phyloP scores from a whole-genome alignment of 2,329 filamentous ascomycete species.

The Aureobasidium subglaciale region DNA sequence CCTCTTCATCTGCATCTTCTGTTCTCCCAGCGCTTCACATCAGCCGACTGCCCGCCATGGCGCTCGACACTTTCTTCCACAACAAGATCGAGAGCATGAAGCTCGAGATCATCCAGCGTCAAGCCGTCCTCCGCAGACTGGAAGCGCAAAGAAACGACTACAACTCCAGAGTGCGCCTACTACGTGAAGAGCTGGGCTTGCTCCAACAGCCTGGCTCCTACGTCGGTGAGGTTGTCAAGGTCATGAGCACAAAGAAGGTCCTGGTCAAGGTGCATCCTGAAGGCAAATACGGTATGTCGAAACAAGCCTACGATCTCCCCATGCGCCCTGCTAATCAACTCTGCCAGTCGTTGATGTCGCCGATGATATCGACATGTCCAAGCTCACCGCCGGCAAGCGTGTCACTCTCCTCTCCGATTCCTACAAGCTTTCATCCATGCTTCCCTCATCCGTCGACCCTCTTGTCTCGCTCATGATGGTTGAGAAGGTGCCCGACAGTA shows the following conservation, averaged over 20 bases:
- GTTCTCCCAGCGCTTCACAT: not conserved
- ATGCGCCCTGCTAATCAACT: not conserved
- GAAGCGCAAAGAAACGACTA: constrained; percentile 99
- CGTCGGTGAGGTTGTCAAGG: constrained; percentile 98
- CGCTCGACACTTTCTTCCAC: constrained; percentile 98
- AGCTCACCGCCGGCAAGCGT: constrained; percentile 95
- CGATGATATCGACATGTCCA: constrained; percentile 87
- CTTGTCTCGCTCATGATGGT: constrained; percentile 99
- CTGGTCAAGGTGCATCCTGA: constrained; percentile 98
- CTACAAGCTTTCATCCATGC: constrained; percentile 98
- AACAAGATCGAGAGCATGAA: constrained; percentile 99
- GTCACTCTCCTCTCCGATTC: constrained; percentile 94
- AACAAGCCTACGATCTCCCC: not conserved
- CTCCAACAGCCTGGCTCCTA: constrained; percentile 97
- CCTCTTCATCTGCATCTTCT: not conserved
- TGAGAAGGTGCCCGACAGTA: constrained; percentile 98
- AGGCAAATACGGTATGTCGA: constrained; percentile 87
- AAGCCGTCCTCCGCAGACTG: constrained; percentile 86
- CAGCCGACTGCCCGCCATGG: constrained; percentile 58
- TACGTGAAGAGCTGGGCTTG: constrained; percentile 90
- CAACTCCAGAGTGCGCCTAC: constrained; percentile 91
- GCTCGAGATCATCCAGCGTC: constrained; percentile 98
- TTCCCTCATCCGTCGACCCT: constrained; percentile 95
- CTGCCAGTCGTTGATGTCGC: constrained; percentile 82
- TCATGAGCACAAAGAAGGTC: constrained; percentile 99